Evolutionary conservation across 441 rosid genomes (phyloP), one percentile per base, ranked within the genome.

Genomic region (Syzygium syzygioides): DNA sequence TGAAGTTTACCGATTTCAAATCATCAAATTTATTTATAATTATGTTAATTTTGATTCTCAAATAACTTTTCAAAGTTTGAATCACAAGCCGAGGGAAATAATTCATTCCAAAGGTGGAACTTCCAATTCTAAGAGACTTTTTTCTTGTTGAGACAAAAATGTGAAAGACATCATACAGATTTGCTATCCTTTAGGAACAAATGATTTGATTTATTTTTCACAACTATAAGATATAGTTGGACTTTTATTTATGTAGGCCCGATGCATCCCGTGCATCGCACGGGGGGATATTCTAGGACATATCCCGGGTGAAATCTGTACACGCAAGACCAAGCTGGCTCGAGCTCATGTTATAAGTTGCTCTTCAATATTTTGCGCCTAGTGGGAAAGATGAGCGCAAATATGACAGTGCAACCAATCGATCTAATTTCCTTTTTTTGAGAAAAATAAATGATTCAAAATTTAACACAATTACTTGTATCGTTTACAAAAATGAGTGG

Each of bases 401-500:
- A 37, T 37, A 37, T 0, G n/a, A 37, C 48, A 45, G 9, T 7
- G 14, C 48, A 10, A 3, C 80, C 80, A 37, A 37, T 71, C 83
- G 23, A 5, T 20, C 28, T 37, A 71, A 66, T 32, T 41, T 71
- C 14, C 9, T 3, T 68, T 1, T 28, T 3, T 19, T 71, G 0
- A 4, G 4, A 34, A 71, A 71, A 5, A 19, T 2, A 68, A 12
- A 71, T 20, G 11, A 37, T 12, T 71, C 1, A 1, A 37, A 10
- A 10, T 2, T 25, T 5, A 26, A 26, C 28, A 26, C 1, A 0
- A 14, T 28, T 4, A 0, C 1, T 13, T 59, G 5, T 0, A 20
- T 71, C 6, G 1, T 5, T 14, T 3, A 6, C 28, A 71, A 71
- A 37, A 71, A 37, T 11, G 3, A 41, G 9, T 37, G 2, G 23